Evolutionary conservation across 1,139 yeast species (phyloP).

Genomic region (Pichia sp.): DNA sequence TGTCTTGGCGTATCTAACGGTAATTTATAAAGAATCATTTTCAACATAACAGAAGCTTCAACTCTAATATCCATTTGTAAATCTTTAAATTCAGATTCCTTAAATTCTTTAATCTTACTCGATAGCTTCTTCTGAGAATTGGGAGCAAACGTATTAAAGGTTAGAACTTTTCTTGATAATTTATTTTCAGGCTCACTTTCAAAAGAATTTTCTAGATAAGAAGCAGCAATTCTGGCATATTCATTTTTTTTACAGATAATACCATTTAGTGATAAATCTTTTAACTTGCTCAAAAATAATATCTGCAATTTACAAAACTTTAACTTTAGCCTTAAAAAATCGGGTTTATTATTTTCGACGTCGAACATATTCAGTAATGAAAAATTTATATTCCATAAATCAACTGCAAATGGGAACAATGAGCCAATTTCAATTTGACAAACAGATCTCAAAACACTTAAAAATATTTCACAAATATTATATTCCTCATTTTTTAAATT

Average conservation of each 20-base stretch:
- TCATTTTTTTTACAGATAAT: constrained; percentile 54
- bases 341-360: constrained; percentile 31
- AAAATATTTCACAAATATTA: constrained; percentile 24
- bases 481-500: constrained; percentile 21
- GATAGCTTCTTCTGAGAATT: constrained; percentile 6
- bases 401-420: constrained; percentile 22
- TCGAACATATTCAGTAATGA: constrained; percentile 20
- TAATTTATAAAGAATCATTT: constrained; percentile 47
- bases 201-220: constrained; percentile 63
- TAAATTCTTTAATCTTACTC: constrained; percentile 20
- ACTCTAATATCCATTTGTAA: constrained; percentile 60
- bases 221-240: constrained; percentile 52
- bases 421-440: constrained; percentile 23
- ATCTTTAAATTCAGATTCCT: constrained; percentile 43
- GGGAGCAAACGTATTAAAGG: constrained; percentile 3
- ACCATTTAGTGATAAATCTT: constrained; percentile 42
- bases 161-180: constrained; percentile 4
- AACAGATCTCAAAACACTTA: constrained; percentile 25
- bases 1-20: constrained; percentile 50
- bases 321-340: constrained; percentile 39
- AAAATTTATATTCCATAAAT: constrained; percentile 24
- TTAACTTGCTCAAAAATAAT: constrained; percentile 35
- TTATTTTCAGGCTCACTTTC: constrained; percentile 20
- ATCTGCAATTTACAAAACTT: constrained; percentile 43
- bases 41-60: constrained; percentile 56